Conservation (phyloP, 805 yeast genomes). For the Monosporozyma aerobia region DNA sequence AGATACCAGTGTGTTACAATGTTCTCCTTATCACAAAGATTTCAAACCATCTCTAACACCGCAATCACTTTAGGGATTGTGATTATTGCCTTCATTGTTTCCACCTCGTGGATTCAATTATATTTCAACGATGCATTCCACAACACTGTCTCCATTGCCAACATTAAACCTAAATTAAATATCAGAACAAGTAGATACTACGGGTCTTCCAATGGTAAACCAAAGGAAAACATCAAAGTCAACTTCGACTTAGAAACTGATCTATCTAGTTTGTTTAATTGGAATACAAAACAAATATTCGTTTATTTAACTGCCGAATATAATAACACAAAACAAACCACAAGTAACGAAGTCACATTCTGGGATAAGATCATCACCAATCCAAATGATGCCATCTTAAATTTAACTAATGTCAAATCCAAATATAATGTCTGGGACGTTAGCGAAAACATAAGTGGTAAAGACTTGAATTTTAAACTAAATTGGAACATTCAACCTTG, state of each 20-base stretch:
- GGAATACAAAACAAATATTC: slow-evolving; percentile 97
- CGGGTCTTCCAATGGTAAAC: slow-evolving; percentile 57
- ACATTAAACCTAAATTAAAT: slow-evolving; percentile 34
- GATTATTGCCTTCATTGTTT: slow-evolving; percentile 39
- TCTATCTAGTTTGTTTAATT: slow-evolving; percentile 72
- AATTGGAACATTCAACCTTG: slow-evolving; percentile 93
- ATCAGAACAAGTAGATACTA: slow-evolving; percentile 49
- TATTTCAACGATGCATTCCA: slow-evolving; percentile 37
- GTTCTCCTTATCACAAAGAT: slow-evolving; percentile 37
- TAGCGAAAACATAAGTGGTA: slow-evolving; percentile 45
- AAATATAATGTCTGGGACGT: slow-evolving; percentile 88
- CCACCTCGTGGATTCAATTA: slow-evolving; percentile 43
- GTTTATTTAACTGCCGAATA: slow-evolving; percentile 85
- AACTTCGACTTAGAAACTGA: slow-evolving; percentile 69
- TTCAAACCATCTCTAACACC: slow-evolving; percentile 45
- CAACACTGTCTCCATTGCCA: slow-evolving; percentile 31
- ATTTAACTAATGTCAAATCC: slow-evolving; percentile 44
- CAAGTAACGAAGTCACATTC: slow-evolving; percentile 63
- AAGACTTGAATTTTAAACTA: slow-evolving; percentile 58
- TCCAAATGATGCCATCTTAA: slow-evolving; percentile 49
- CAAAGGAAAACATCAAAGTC: slow-evolving; percentile 68
- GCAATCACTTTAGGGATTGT: slow-evolving; percentile 44
- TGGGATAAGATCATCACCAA: slow-evolving; percentile 80
- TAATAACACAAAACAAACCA: slow-evolving; percentile 33
- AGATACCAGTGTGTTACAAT: slow-evolving; percentile 15